phyloP scores from a whole-genome alignment of 2,329 filamentous ascomycete genomes.

The Verticillium tricorpus region DNA sequence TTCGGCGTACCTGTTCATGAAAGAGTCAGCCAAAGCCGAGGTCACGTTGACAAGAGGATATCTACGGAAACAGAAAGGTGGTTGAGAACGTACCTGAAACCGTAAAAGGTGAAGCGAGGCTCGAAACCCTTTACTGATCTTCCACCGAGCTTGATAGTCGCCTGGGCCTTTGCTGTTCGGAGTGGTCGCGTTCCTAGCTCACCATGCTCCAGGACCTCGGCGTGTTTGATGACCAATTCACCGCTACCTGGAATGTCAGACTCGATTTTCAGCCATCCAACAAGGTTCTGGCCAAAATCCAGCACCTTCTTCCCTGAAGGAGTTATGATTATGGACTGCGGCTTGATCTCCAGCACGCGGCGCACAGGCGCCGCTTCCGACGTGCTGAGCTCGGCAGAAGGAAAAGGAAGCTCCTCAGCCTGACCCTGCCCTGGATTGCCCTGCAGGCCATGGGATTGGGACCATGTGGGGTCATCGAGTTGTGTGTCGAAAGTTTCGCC shows the following conservation, averaged over 20 bases:
- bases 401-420: constrained; percentile 11
- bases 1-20: constrained; percentile 18
- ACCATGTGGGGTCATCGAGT: constrained; percentile 12
- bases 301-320: constrained; percentile 40
- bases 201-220: constrained; percentile 50
- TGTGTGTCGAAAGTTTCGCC: constrained; percentile 45
- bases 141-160: constrained; percentile 30
- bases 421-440: background rate
- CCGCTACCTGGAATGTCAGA: constrained; percentile 19
- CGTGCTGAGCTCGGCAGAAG: constrained; percentile 18
- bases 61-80: constrained; percentile 6
- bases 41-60: constrained; percentile 21
- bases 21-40: constrained; percentile 2
- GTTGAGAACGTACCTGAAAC: constrained; percentile 34
- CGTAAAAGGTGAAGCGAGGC: constrained; percentile 47
- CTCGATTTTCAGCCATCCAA: constrained; percentile 35
- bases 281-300: constrained; percentile 56
- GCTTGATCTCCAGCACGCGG: constrained; percentile 17
- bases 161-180: constrained; percentile 33
- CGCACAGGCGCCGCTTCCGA: constrained; percentile 27
- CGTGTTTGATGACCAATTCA: constrained; percentile 41
- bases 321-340: constrained; percentile 18
- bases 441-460: background rate
- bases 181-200: constrained; percentile 37
- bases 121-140: constrained; percentile 24